These are phyloP conservation scores for Colletotrichum sp. DNA, from an alignment of 2,329 filamentous ascomycete species.

Conservation along the genomic window DNA sequence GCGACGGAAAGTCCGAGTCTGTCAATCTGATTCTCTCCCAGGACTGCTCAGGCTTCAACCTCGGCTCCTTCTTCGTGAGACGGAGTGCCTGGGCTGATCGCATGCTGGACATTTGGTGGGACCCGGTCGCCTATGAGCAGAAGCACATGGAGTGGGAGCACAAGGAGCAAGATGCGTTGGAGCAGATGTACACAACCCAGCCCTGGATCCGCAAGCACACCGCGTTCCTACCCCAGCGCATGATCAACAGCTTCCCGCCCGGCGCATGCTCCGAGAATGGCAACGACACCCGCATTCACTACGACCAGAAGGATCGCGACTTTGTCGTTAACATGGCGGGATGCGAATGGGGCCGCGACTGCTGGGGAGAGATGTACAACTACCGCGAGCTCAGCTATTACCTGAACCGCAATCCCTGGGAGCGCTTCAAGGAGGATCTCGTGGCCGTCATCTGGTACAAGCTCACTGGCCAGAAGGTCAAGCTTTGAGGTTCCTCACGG, in stretches of 20 bases:
- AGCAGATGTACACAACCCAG: constrained; percentile 89
- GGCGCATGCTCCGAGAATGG: constrained; percentile 85
- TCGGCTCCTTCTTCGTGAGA: constrained; percentile 92
- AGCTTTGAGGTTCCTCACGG: constrained; percentile 43
- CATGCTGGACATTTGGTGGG: constrained; percentile 96
- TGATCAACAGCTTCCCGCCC: constrained; percentile 91
- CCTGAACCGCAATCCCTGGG: constrained; percentile 85
- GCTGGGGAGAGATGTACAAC: constrained; percentile 97
- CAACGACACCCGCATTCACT: constrained; percentile 81
- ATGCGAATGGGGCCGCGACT: constrained; percentile 95
- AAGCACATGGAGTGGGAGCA: constrained; percentile 99
- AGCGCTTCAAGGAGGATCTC: constrained; percentile 73
- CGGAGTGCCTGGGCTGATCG: constrained; percentile 90
- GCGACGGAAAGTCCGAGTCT: constrained; percentile 78
- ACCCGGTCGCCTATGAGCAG: constrained; percentile 96
- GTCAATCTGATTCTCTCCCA: constrained; percentile 90
- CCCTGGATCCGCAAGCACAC: constrained; percentile 91
- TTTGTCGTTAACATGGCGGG: constrained; percentile 99
- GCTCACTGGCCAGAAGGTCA: constrained; percentile 65
- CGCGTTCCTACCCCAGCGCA: constrained; percentile 88
- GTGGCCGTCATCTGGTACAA: constrained; percentile 67
- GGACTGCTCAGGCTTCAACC: constrained; percentile 94
- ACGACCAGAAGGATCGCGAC: constrained; percentile 83
- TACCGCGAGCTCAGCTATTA: constrained; percentile 91
- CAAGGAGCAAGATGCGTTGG: constrained; percentile 95